Percentiles rank a stretch among this genome's conserved stretches.
Evolutionary conservation across 78 protist species (phyloP).

Genomic region (slime mould (Dictyostelium discoideum)): dicty_2.7 NC_007088.5:4682501-4683000

Average conservation of each 20-base stretch:
- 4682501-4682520: constrained; percentile 36
- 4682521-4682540: constrained; percentile 83
- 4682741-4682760: constrained; percentile 21
- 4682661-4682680: not conserved
- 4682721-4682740: constrained; percentile 14
- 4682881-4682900: constrained; percentile 89
- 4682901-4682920: constrained; percentile 70
- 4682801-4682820: constrained; percentile 54
- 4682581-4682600: constrained; percentile 49
- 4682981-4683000: constrained; percentile 44
- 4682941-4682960: constrained; percentile 57
- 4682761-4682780: constrained; percentile 50
- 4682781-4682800: constrained; percentile 66
- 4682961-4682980: constrained; percentile 82
- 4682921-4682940: constrained; percentile 57
- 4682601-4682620: constrained; percentile 12
- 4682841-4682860: constrained; percentile 50
- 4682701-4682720: constrained; percentile 54
- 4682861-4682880: constrained; percentile 92
- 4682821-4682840: not conserved
- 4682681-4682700: constrained; percentile 36
- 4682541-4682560: constrained; percentile 79
- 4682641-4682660: not conserved
- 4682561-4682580: constrained; percentile 66
- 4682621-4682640: not conserved